These are phyloP conservation scores for Stagonosporopsis rhizophila DNA, from an alignment of 2,329 filamentous ascomycete genomes.

Conservation along the genomic window DNA sequence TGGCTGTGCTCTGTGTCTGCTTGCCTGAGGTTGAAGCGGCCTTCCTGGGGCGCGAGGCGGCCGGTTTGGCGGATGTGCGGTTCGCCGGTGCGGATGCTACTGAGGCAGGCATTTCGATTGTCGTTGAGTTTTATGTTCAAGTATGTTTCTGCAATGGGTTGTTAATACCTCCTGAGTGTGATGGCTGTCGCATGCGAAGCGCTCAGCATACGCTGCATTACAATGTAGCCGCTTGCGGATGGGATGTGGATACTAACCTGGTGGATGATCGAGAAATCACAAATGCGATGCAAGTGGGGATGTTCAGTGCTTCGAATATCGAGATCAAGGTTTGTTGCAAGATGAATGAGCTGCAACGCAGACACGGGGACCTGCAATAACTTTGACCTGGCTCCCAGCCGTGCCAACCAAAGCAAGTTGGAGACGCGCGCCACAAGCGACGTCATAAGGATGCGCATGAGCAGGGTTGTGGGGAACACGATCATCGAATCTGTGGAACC, in stretches of 20 bases:
- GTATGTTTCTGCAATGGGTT: background rate
- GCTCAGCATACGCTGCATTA: conserved; percentile 21
- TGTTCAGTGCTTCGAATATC: background rate
- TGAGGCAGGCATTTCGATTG: conserved; percentile 44
- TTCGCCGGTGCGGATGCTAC: conserved; percentile 45
- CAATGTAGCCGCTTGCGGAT: conserved; percentile 9
- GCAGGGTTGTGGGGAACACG: conserved; percentile 29
- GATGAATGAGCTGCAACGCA: conserved; percentile 21
- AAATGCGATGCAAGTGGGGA: conserved; percentile 1
- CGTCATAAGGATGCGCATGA: conserved; percentile 39
- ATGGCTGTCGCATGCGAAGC: conserved; percentile 28
- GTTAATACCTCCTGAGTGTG: background rate
- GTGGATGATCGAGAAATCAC: background rate
- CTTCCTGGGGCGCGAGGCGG: conserved; percentile 44
- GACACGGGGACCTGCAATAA: conserved; percentile 26
- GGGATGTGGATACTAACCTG: conserved; percentile 22
- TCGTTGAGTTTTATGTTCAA: background rate
- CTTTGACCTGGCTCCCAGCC: conserved; percentile 31
- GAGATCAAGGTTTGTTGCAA: conserved; percentile 8
- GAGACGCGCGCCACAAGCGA: conserved; percentile 45
- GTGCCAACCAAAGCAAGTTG: conserved; percentile 31
- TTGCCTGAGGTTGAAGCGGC: conserved; percentile 25
- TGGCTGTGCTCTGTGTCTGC: conserved; percentile 32
- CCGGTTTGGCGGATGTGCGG: conserved; percentile 39
- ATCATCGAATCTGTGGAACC: conserved; percentile 31